These are phyloP conservation scores for Lentinula raphanica DNA, from an alignment of 768 basidiomycete genomes.

Conservation along the genomic window DNA sequence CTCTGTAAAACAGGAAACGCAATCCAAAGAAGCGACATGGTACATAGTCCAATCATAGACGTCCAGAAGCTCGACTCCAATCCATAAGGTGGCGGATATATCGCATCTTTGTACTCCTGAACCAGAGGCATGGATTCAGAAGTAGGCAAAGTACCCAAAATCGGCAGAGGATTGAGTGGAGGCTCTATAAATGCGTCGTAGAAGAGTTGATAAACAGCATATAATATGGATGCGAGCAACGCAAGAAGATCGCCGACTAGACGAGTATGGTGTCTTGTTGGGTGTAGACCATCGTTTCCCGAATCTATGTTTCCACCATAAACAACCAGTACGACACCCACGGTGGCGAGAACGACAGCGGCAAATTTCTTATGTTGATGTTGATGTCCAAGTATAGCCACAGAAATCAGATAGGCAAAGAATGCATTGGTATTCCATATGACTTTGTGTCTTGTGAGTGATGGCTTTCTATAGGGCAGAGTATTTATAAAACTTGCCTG, in stretches of 20 bases:
- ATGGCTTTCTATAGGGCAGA: not conserved
- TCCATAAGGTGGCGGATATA: not conserved
- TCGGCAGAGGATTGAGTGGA: not conserved
- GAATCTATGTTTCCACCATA: not conserved
- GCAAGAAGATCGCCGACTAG: not conserved
- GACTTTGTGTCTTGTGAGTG: not conserved
- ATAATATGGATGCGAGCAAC: not conserved
- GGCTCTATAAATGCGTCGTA: not conserved
- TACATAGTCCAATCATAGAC: not conserved
- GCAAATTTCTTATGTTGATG: not conserved
- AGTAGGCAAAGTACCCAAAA: not conserved
- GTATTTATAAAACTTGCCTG: not conserved
- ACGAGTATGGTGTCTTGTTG: not conserved
- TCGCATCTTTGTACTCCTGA: not conserved
- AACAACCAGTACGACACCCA: not conserved
- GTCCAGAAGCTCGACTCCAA: slow-evolving; percentile 4
- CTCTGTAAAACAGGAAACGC: not conserved
- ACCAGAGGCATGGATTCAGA: not conserved
- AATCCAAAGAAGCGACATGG: not conserved
- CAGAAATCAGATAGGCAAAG: not conserved
- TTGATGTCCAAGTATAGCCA: not conserved
- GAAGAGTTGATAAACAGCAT: not conserved
- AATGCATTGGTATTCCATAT: slow-evolving; percentile 1
- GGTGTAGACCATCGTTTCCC: not conserved
- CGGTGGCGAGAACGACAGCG: not conserved